A percentile compares a stretch with the other conserved stretches of the same genome.
phyloP scores from a whole-genome alignment of 805 yeast genomes.

The Candida germanica region DNA sequence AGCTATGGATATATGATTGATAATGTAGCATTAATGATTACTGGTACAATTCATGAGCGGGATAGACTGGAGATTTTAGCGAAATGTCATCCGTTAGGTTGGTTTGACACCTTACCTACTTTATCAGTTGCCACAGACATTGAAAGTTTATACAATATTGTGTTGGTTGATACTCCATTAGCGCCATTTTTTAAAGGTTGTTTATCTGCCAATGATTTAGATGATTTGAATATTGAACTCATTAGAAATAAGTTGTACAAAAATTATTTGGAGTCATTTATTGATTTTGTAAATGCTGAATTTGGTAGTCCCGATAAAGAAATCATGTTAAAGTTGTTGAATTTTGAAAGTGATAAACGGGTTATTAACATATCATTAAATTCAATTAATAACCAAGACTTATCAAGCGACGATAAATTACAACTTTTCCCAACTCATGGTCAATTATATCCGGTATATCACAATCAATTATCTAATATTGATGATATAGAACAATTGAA shows the following conservation, averaged over 20 bases:
- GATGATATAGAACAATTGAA: conserved; percentile 88
- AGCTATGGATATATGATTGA: conserved; percentile 98
- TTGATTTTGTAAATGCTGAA: conserved; percentile 55
- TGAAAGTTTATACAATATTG: conserved; percentile 89
- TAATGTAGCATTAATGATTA: conserved; percentile 91
- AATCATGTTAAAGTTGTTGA: conserved; percentile 72
- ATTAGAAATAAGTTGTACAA: conserved; percentile 88
- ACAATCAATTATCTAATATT: conserved; percentile 62
- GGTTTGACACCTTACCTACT: conserved; percentile 98
- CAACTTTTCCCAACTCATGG: conserved; percentile 81
- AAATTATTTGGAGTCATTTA: conserved; percentile 89
- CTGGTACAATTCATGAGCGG: conserved; percentile 95
- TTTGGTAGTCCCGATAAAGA: conserved; percentile 77
- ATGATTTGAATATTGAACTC: conserved; percentile 93
- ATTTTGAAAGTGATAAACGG: conserved; percentile 94
- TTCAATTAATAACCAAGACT: conserved; percentile 75
- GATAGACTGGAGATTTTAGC: conserved; percentile 84
- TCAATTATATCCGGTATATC: conserved; percentile 66
- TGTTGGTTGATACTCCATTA: conserved; percentile 92
- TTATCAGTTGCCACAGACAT: conserved; percentile 92
- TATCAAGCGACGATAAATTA: conserved; percentile 68
- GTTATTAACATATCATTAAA: conserved; percentile 88
- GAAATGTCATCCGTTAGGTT: conserved; percentile 95
- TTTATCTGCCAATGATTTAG: conserved; percentile 81
- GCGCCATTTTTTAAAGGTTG: conserved; percentile 95